A percentile compares a stretch with the other conserved stretches of the same genome.
These are phyloP conservation scores for Tylopilus plumbeoviolaceoides DNA, from an alignment of 768 basidiomycete species.

Conservation along the genomic window DNA sequence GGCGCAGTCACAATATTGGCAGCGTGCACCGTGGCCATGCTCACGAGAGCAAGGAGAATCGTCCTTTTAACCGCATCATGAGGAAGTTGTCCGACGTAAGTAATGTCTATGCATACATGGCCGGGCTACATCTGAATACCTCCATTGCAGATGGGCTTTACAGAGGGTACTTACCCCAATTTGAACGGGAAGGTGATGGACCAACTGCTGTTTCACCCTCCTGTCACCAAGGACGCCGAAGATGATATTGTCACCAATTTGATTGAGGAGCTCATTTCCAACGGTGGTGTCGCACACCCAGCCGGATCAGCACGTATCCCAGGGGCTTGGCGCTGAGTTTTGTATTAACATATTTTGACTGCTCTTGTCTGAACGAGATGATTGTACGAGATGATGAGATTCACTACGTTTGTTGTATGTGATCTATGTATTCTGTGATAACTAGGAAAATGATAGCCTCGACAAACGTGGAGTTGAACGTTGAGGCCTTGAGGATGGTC, in stretches of 20 bases:
- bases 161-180: conserved; percentile 50
- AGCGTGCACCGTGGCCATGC: conserved; percentile 20
- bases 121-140: conserved; percentile 8
- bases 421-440: neutral
- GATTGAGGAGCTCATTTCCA: conserved; percentile 54
- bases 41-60: conserved; percentile 29
- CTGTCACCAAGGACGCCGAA: conserved; percentile 51
- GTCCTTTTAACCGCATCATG: conserved; percentile 48
- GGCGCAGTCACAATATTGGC: conserved; percentile 34
- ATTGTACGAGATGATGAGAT: conserved; percentile 6
- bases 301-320: conserved; percentile 36
- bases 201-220: conserved; percentile 40
- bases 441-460: no score
- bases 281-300: conserved; percentile 36
- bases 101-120: conserved; percentile 9
- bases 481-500: no score
- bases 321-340: conserved; percentile 45
- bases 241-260: conserved; percentile 63
- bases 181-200: conserved; percentile 48
- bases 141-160: conserved; percentile 69
- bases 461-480: no score
- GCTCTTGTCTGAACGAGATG: conserved; percentile 13
- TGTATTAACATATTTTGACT: neutral
- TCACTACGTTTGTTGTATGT: neutral
- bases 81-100: conserved; percentile 62